These are phyloP conservation scores for Saccharomycopsis fibuligera DNA, from an alignment of 805 yeast genomes.

Conservation along the genomic window DNA sequence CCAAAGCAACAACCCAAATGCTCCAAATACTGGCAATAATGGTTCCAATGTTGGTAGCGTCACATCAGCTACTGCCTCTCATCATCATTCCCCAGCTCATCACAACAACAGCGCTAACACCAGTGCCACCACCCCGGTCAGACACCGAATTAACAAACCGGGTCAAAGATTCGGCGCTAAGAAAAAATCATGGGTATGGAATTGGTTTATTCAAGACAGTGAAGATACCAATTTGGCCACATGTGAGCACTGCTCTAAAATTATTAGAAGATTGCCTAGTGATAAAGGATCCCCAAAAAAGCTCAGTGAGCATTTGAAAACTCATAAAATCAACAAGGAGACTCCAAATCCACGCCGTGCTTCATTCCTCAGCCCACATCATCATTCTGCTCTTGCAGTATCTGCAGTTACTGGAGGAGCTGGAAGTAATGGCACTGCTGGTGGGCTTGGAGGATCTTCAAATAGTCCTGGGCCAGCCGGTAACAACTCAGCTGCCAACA, in stretches of 20 bases:
- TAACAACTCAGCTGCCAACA: background rate
- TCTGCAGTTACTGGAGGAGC: background rate
- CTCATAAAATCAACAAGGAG: conserved; percentile 41
- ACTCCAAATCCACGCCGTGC: conserved; percentile 36
- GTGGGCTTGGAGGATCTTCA: conserved; percentile 20
- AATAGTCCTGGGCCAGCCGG: conserved; percentile 1
- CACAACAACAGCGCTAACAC: background rate
- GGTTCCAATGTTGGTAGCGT: too few relatives aligned
- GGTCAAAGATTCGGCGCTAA: conserved; percentile 56
- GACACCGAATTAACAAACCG: conserved; percentile 35
- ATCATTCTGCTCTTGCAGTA: background rate
- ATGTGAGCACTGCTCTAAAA: conserved; percentile 48
- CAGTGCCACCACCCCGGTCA: background rate
- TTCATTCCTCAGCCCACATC: too few relatives aligned
- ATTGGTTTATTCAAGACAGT: conserved; percentile 50
- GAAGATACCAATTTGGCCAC: conserved; percentile 43
- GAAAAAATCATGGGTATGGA: conserved; percentile 59
- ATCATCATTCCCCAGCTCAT: background rate
- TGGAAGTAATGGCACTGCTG: conserved; percentile 28
- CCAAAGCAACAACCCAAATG: too few relatives aligned
- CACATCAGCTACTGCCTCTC: background rate
- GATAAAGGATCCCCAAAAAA: conserved; percentile 59
- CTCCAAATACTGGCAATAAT: background rate
- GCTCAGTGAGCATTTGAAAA: conserved; percentile 48
- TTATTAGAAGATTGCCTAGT: conserved; percentile 39